Percentiles rank a stretch among this genome's conserved stretches.
Conservation (phyloP, 2,329 filamentous ascomycete species). For the Magnaporthales sp. region DNA sequence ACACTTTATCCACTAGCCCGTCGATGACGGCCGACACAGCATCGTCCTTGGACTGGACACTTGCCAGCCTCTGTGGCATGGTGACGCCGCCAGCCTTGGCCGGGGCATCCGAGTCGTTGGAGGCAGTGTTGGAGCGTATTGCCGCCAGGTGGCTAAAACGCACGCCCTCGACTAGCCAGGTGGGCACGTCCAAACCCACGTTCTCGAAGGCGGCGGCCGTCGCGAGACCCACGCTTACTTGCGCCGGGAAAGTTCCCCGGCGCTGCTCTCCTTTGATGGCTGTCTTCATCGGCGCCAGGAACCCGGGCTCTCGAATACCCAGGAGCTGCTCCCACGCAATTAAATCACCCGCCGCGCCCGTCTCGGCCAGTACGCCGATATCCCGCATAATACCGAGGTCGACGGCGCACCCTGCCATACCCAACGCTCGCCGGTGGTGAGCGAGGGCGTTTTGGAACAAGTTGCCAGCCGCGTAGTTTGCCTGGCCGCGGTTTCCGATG, state of each 20-base stretch:
- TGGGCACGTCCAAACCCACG: constrained; percentile 8
- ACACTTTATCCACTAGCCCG: background rate
- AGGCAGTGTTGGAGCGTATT: constrained; percentile 6
- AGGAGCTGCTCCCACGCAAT: background rate
- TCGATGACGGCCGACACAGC: constrained; percentile 33
- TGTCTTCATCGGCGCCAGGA: constrained; percentile 9
- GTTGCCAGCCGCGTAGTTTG: constrained; percentile 33
- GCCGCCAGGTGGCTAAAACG: constrained; percentile 2
- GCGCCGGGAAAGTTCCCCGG: background rate
- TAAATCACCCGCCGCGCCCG: background rate
- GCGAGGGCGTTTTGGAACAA: constrained; percentile 30
- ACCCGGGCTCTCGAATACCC: constrained; percentile 1
- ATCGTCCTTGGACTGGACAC: constrained; percentile 7
- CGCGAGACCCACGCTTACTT: constrained; percentile 8
- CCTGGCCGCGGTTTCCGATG: constrained; percentile 26
- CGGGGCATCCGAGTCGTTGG: constrained; percentile 2
- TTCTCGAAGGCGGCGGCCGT: constrained; percentile 7
- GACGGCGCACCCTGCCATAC: constrained; percentile 25
- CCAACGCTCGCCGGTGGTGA: constrained; percentile 21
- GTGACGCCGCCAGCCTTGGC: constrained; percentile 5
- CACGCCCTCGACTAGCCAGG: constrained; percentile 8
- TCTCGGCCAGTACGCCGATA: constrained; percentile 20
- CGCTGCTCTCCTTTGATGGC: constrained; percentile 9
- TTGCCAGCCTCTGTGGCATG: constrained; percentile 6
- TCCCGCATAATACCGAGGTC: constrained; percentile 28